These are phyloP conservation scores for Citrullus amarus DNA, from an alignment of 306 rosid species.

Conservation along the genomic window DNA sequence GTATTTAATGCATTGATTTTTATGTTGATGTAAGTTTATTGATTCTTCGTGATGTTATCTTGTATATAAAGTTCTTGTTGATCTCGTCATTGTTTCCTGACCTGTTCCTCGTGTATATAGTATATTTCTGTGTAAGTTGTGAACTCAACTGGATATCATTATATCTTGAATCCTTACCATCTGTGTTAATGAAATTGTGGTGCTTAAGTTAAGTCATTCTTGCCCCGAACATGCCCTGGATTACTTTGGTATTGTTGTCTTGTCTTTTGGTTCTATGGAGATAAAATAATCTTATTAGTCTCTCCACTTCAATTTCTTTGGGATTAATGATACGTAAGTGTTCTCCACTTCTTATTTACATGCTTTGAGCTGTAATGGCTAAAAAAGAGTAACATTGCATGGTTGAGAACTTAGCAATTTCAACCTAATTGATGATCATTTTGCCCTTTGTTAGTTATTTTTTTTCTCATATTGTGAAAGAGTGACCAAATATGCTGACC, in stretches of 20 bases:
- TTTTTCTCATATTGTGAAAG: background rate
- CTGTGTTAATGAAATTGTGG: slow-evolving; percentile 1
- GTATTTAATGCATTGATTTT: slow-evolving; percentile 23
- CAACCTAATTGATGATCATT: background rate
- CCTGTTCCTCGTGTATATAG: slow-evolving; percentile 1
- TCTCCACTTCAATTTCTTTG: background rate
- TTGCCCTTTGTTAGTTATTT: background rate
- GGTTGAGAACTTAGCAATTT: background rate
- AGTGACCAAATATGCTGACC: background rate
- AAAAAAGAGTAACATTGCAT: background rate
- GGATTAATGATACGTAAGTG: background rate
- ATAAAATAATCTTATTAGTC: background rate
- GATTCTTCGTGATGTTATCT: slow-evolving; percentile 25
- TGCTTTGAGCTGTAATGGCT: background rate
- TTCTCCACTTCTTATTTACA: background rate
- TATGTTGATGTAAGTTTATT: slow-evolving; percentile 18
- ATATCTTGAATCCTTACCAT: background rate
- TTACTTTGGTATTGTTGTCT: background rate
- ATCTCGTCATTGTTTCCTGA: background rate
- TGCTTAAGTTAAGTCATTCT: background rate
- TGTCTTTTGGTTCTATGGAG: background rate
- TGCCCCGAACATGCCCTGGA: background rate
- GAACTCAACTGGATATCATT: background rate
- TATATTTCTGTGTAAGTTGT: background rate
- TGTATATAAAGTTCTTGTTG: background rate